Percentiles rank a stretch among this genome's conserved stretches.
These are phyloP conservation scores for Paecilomyces formosus DNA, from an alignment of 2,329 filamentous ascomycete genomes.

Conservation along the genomic window DNA sequence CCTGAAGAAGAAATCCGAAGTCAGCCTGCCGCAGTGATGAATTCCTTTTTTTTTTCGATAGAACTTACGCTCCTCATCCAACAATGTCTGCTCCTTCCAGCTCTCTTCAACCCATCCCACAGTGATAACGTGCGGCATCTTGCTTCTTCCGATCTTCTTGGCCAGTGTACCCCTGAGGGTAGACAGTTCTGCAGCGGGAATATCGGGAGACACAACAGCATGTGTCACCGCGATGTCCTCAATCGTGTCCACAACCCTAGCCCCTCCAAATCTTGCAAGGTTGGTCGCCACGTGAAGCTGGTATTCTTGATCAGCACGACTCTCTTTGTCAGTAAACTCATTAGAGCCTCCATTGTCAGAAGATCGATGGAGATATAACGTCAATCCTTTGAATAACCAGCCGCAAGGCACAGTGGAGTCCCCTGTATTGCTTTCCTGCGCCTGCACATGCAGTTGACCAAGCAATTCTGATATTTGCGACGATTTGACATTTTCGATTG, in stretches of 20 bases:
- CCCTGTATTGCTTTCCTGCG: slow-evolving; percentile 37
- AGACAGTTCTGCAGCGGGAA: slow-evolving; percentile 36
- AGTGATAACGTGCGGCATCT: slow-evolving; percentile 62
- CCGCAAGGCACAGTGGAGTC: slow-evolving; percentile 28
- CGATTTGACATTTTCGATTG: slow-evolving; percentile 10
- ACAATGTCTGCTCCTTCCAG: slow-evolving; percentile 67
- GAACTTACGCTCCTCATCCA: slow-evolving; percentile 64
- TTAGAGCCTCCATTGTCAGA: slow-evolving; percentile 3
- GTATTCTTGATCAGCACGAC: slow-evolving; percentile 4
- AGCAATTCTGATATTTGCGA: slow-evolving; percentile 45
- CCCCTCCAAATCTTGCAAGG: slow-evolving; percentile 63
- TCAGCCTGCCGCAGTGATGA: background rate
- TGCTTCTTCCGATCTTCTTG: slow-evolving; percentile 26
- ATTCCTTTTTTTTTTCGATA: background rate
- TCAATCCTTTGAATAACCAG: slow-evolving; percentile 44
- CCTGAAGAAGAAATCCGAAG: background rate
- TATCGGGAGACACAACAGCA: slow-evolving; percentile 53
- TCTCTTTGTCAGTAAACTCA: background rate
- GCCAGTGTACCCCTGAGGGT: slow-evolving; percentile 23
- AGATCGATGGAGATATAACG: slow-evolving; percentile 34
- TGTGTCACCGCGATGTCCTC: slow-evolving; percentile 60
- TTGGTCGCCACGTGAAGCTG: slow-evolving; percentile 44
- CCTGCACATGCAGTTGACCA: slow-evolving; percentile 49
- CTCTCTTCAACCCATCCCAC: slow-evolving; percentile 69
- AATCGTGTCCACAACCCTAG: slow-evolving; percentile 46